A percentile compares a stretch with the other conserved stretches of the same genome.
Conservation (phyloP, 495 filamentous ascomycete species). For the Pyronema omphalodes region DNA sequence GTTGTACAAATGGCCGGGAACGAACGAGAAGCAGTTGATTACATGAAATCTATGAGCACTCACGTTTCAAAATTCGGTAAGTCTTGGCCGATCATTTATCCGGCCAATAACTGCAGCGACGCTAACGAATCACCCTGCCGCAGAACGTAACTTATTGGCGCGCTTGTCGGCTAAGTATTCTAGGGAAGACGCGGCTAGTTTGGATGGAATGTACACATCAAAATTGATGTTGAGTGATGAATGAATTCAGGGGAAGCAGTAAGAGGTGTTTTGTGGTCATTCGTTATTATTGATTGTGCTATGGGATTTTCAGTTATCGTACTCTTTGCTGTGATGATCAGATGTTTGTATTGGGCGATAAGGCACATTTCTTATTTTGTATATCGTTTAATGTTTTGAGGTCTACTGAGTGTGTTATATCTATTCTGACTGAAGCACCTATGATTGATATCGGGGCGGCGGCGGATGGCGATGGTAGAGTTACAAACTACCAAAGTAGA, state of each 20-base stretch:
- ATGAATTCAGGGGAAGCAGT: neutral
- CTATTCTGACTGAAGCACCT: too few relatives aligned
- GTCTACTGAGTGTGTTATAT: too few relatives aligned
- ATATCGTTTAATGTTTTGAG: too few relatives aligned
- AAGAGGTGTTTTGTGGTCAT: neutral
- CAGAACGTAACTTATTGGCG: neutral
- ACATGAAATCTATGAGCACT: constrained; percentile 16
- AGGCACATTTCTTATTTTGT: too few relatives aligned
- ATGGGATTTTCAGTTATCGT: too few relatives aligned
- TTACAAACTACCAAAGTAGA: too few relatives aligned
- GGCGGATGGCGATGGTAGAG: too few relatives aligned
- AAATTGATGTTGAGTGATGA: constrained; percentile 1
- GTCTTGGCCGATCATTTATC: neutral
- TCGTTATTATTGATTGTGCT: too few relatives aligned
- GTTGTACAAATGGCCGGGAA: constrained; percentile 14
- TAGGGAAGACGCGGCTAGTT: neutral
- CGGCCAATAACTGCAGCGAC: neutral
- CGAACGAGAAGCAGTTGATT: constrained; percentile 16
- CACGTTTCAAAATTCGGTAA: constrained; percentile 12
- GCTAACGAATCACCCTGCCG: neutral
- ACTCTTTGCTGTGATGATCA: too few relatives aligned
- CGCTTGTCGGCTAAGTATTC: neutral
- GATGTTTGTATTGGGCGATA: too few relatives aligned
- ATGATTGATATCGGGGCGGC: too few relatives aligned
- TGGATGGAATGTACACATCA: neutral